A percentile compares a stretch with the other conserved stretches of the same genome.
Conservation (phyloP, 441 rosid genomes). For the Euphorbia schlechtendalii region DNA sequence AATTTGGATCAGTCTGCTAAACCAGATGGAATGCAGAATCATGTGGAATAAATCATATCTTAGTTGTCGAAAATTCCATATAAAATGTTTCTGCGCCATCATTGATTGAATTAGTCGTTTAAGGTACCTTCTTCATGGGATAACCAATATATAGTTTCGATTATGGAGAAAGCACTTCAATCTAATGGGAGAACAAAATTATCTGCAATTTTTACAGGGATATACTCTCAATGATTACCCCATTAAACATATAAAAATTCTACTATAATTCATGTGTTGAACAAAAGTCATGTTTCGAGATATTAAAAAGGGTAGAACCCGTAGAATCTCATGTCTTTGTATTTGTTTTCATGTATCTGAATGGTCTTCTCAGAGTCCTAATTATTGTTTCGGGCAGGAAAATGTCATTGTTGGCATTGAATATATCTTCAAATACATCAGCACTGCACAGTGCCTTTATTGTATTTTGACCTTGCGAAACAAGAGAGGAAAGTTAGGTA, state of each 20-base stretch:
- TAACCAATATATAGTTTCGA: conserved; percentile 53
- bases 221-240: conserved; percentile 81
- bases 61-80: conserved; percentile 67
- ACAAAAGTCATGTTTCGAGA: conserved; percentile 60
- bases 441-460: conserved; percentile 83
- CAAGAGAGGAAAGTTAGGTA: conserved; percentile 4
- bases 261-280: conserved; percentile 83
- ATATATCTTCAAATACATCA: conserved; percentile 61
- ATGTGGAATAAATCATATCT: conserved; percentile 80
- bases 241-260: conserved; percentile 74
- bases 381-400: conserved; percentile 80
- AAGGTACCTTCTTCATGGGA: conserved; percentile 55
- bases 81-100: conserved; percentile 80
- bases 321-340: conserved; percentile 69
- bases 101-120: conserved; percentile 53
- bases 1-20: conserved; percentile 49
- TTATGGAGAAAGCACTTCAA: conserved; percentile 71
- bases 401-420: conserved; percentile 52
- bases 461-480: conserved; percentile 59
- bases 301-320: conserved; percentile 49
- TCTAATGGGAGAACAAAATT: conserved; percentile 73
- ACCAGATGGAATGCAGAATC: conserved; percentile 89
- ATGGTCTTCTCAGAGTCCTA: conserved; percentile 56
- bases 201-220: conserved; percentile 77
- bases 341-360: conserved; percentile 52